Evolutionary conservation across 1,284 basidiomycete species (phyloP), one percentile per base, ranked within the genome.

Genomic region (Cutaneotrichosporon sp.): DNA sequence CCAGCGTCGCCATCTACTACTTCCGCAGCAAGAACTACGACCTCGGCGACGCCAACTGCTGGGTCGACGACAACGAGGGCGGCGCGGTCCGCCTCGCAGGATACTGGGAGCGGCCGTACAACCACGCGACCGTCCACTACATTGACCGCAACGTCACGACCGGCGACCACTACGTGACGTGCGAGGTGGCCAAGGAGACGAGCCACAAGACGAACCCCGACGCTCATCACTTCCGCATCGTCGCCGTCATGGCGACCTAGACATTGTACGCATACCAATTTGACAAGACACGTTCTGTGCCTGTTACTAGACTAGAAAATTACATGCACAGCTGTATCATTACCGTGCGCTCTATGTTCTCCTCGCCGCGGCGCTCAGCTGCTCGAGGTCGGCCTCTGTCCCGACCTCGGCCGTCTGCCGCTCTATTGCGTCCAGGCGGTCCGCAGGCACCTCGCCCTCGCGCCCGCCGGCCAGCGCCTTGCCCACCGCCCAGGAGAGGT

Each of bases 161-260:
- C 20, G 80, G 65, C 38, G 52, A 62, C 31, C 62, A 65, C 63
- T 77, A 76, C 58, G 77, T 81, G 16, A 77, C 77, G 4, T 81
- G 80, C 68, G 72, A 80, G 61, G 66, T 81, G 27, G 38, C 74
- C 6, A n/a, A 68, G n/a, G 68, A 71, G 18, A 74, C 79, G 10
- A 71, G 70, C 3, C 74, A 81, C 66, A 77, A 77, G 7, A 64
- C 58, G 7, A 72, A 78, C 49, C 61, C 71, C 4, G 64, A 74
- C 22, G 78, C 79, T 24, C 77, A 79, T 66, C 73, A 81, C 54
- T 81, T 80, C 69, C 69, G 80, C 29, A 67, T 81, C 27, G 79
- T 80, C 45, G 79, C 79, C 2, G 72, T 81, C 60, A 80, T 80
- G 75, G 77, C 79, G 13, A 78, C 79, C 9, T 81, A 72, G 66